phyloP scores from a whole-genome alignment of 192 early-diverging fungal genomes.

The Entomortierella lignicola region DNA sequence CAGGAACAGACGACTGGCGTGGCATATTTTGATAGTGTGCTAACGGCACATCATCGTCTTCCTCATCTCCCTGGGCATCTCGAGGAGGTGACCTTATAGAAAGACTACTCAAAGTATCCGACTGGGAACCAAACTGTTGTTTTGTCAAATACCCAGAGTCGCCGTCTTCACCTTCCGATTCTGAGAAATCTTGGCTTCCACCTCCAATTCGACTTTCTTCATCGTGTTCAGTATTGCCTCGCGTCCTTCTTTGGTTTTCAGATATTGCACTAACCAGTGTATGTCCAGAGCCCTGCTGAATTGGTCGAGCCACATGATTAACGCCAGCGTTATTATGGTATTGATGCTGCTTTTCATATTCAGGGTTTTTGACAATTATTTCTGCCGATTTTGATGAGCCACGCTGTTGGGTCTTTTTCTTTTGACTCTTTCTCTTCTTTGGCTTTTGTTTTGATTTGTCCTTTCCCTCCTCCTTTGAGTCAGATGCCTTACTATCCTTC shows the following conservation, averaged over 20 bases:
- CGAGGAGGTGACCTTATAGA: slow-evolving; percentile 32
- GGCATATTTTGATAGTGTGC: slow-evolving; percentile 62
- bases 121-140: slow-evolving; percentile 25
- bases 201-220: neutral
- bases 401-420: slow-evolving; percentile 41
- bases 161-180: slow-evolving; percentile 13
- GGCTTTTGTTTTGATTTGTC: slow-evolving; percentile 20
- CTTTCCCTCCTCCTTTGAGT: slow-evolving; percentile 24
- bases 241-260: no score
- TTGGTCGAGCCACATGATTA: slow-evolving; percentile 11
- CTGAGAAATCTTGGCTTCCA: neutral
- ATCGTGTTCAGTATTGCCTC: neutral
- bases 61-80: slow-evolving; percentile 46
- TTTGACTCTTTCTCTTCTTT: slow-evolving; percentile 42
- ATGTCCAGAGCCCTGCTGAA: slow-evolving; percentile 7
- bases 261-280: neutral
- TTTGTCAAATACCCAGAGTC: neutral
- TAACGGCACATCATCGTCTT: slow-evolving; percentile 75
- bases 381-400: slow-evolving; percentile 14
- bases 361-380: slow-evolving; percentile 11
- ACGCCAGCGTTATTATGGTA: slow-evolving; percentile 7
- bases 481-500: slow-evolving; percentile 6
- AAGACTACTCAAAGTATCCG: slow-evolving; percentile 30
- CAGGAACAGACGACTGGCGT: slow-evolving; percentile 22
- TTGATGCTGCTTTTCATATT: slow-evolving; percentile 28